These are phyloP conservation scores for Tricholomella constricta DNA, from an alignment of 768 basidiomycete species.

Conservation along the genomic window DNA sequence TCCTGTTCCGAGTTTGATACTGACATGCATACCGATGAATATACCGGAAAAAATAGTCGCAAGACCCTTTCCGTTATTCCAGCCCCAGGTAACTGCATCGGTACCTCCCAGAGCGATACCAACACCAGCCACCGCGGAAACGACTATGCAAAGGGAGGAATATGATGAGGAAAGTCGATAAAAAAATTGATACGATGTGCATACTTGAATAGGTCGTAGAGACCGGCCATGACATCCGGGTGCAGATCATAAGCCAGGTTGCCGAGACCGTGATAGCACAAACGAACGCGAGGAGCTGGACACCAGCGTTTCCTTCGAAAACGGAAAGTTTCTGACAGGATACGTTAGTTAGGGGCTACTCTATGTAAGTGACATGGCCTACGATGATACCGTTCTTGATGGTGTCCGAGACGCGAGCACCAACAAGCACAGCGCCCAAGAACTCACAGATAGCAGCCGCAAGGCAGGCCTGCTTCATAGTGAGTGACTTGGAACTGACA, in stretches of 20 bases:
- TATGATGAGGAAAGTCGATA: not conserved
- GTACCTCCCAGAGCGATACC: slow-evolving; percentile 26
- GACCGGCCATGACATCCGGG: slow-evolving; percentile 29
- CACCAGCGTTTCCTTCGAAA: slow-evolving; percentile 28
- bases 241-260: slow-evolving; percentile 27
- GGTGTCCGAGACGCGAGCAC: slow-evolving; percentile 29
- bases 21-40: slow-evolving; percentile 18
- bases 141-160: slow-evolving; percentile 7
- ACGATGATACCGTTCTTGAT: slow-evolving; percentile 32
- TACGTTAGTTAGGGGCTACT: not conserved
- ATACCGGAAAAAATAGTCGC: slow-evolving; percentile 29
- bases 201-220: slow-evolving; percentile 28
- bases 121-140: slow-evolving; percentile 27
- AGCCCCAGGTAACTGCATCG: slow-evolving; percentile 28
- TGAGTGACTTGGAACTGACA: slow-evolving; percentile 29
- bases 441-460: slow-evolving; percentile 29
- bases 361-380: not conserved
- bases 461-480: slow-evolving; percentile 25
- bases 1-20: not conserved
- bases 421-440: slow-evolving; percentile 27
- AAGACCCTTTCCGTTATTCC: slow-evolving; percentile 28
- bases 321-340: slow-evolving; percentile 17
- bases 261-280: slow-evolving; percentile 26
- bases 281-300: slow-evolving; percentile 30
- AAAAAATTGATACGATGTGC: not conserved